Evolutionary conservation across 2,329 filamentous ascomycete genomes (phyloP), one percentile per base, ranked within the genome.

Genomic region (Xenoacremonium recifei): DNA sequence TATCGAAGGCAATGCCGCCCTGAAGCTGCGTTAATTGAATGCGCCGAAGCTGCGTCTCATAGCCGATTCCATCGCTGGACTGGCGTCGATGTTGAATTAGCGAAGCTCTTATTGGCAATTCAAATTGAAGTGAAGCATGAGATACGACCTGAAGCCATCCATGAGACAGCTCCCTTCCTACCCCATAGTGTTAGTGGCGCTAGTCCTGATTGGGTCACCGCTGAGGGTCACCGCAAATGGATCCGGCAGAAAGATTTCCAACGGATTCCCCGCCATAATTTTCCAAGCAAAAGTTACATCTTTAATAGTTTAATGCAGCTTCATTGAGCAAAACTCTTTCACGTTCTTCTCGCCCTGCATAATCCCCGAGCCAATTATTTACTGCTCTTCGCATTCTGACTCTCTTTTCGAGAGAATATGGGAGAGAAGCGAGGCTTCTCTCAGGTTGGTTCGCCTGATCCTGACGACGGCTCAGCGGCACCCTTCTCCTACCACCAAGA

Each of bases 341-440:
- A n/a, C n/a, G n/a, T n/a, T n/a, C n/a, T n/a, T n/a, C n/a, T n/a
- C n/a, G n/a, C n/a, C n/a, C n/a, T n/a, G n/a, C n/a, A n/a, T n/a
- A n/a, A n/a, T n/a, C n/a, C n/a, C n/a, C n/a, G n/a, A n/a, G n/a
- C n/a, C n/a, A n/a, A n/a, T n/a, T n/a, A n/a, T n/a, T n/a, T n/a
- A n/a, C n/a, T n/a, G n/a, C n/a, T n/a, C n/a, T n/a, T n/a, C n/a
- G n/a, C n/a, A n/a, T n/a, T n/a, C n/a, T n/a, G n/a, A n/a, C n/a
- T n/a, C n/a, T n/a, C n/a, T n/a, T n/a, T n/a, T n/a, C n/a, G n/a
- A n/a, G n/a, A n/a, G n/a, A 31, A 6, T 10, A 66, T 67, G 61
- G 59, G 51, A 13, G 53, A 57, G 23, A 67, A 67, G 36, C 50
- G 64, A 47, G 48, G 60, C 5, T 53, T 57, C 42, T 51, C 54